Conservation (phyloP, 495 filamentous ascomycete genomes). For the Neurospora sp. region DNA sequence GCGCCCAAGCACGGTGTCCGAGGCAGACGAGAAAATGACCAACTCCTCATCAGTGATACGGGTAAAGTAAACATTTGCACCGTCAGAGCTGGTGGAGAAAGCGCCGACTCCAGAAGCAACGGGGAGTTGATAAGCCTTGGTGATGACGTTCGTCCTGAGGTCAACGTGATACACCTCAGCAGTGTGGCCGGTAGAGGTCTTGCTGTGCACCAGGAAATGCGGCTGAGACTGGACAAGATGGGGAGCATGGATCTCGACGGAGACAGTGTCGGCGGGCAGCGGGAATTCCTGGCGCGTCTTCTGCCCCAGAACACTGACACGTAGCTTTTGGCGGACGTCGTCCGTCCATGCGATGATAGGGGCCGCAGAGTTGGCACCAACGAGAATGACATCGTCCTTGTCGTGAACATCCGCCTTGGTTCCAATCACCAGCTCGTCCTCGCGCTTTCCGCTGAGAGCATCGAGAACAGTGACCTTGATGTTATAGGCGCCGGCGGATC, state of each 20-base stretch:
- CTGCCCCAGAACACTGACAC: constrained; percentile 70
- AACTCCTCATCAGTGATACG: constrained; percentile 62
- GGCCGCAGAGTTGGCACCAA: constrained; percentile 72
- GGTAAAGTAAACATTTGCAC: constrained; percentile 80
- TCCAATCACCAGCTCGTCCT: constrained; percentile 53
- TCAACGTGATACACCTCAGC: constrained; percentile 82
- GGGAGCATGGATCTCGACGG: constrained; percentile 64
- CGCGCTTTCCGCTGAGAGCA: constrained; percentile 54
- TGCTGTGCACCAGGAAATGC: constrained; percentile 79
- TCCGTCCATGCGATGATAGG: constrained; percentile 80
- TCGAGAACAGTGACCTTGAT: constrained; percentile 66
- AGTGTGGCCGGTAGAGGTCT: constrained; percentile 58
- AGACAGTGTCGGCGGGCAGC: constrained; percentile 48
- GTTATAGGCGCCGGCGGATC: constrained; percentile 54
- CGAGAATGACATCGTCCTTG: constrained; percentile 61
- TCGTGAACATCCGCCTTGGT: constrained; percentile 62
- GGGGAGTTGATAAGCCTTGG: constrained; percentile 67
- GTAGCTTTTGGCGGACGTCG: constrained; percentile 51
- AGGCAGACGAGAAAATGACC: constrained; percentile 62
- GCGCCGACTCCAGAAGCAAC: constrained; percentile 55
- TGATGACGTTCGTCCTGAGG: constrained; percentile 49
- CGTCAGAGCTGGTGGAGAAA: constrained; percentile 67
- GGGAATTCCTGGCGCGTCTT: constrained; percentile 48
- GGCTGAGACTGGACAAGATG: constrained; percentile 55
- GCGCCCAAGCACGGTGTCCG: constrained; percentile 61